These are phyloP conservation scores for Pseudocercospora macadamiae DNA, from an alignment of 2,329 filamentous ascomycete genomes.

Conservation along the genomic window DNA sequence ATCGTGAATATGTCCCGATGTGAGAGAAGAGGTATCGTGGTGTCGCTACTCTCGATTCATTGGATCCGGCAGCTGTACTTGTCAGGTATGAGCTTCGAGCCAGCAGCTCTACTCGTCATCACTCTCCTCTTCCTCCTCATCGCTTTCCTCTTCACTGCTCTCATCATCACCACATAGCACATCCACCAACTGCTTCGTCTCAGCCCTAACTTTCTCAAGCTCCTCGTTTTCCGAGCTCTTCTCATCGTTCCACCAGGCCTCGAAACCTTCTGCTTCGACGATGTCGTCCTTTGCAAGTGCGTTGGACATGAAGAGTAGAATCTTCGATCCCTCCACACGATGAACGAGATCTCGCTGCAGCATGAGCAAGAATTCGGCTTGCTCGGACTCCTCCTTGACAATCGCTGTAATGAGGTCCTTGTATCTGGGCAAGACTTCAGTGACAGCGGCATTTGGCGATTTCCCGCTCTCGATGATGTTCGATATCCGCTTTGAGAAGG, in stretches of 20 bases:
- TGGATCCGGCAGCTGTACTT: no score
- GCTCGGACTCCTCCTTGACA: slow-evolving; percentile 63
- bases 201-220: slow-evolving; percentile 70
- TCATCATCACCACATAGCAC: slow-evolving; percentile 75
- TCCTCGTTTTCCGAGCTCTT: slow-evolving; percentile 68
- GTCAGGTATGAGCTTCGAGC: no score
- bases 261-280: slow-evolving; percentile 83
- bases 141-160: slow-evolving; percentile 58
- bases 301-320: slow-evolving; percentile 79
- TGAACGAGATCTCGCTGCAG: slow-evolving; percentile 78
- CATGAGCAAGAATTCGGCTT: slow-evolving; percentile 81
- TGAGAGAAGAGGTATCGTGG: no score
- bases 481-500: slow-evolving; percentile 79
- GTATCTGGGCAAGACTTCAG: slow-evolving; percentile 52
- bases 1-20: no score
- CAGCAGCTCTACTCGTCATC: no score
- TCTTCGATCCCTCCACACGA: slow-evolving; percentile 63
- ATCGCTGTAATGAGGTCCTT: slow-evolving; percentile 63
- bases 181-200: slow-evolving; percentile 78
- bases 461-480: slow-evolving; percentile 62
- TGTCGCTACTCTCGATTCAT: no score
- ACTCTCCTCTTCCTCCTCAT: slow-evolving; percentile 26
- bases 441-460: slow-evolving; percentile 45
- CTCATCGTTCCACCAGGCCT: slow-evolving; percentile 84
- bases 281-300: slow-evolving; percentile 84